phyloP scores from a whole-genome alignment of 345 rosid genomes.

The Syzygium oleosum region DNA sequence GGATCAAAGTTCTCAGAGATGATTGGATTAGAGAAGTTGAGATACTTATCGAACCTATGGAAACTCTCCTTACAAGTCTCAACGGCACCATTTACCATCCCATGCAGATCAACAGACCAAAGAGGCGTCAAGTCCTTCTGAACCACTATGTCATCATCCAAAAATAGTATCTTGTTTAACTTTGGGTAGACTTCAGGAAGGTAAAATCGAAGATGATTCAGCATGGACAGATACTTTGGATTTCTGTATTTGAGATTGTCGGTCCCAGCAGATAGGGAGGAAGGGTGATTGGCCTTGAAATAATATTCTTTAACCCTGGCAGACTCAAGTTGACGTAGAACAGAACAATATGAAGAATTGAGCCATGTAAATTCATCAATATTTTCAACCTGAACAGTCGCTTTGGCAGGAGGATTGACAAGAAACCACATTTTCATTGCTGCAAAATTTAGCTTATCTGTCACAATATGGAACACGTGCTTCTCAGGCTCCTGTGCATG shows the following conservation, averaged over 20 bases:
- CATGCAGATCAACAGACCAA: conserved; percentile 17
- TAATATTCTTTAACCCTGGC: conserved; percentile 15
- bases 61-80: conserved; percentile 18
- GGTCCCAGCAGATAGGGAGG: conserved; percentile 13
- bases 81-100: conserved; percentile 23
- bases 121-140: conserved; percentile 21
- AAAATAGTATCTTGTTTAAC: conserved; percentile 14
- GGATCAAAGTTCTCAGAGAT: conserved; percentile 65
- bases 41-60: conserved; percentile 89
- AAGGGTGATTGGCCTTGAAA: conserved; percentile 17
- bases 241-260: conserved; percentile 21
- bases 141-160: conserved; percentile 22
- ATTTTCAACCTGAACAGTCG: conserved; percentile 15
- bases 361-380: conserved; percentile 20
- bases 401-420: conserved; percentile 11
- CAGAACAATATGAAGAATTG: conserved; percentile 21
- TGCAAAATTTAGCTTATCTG: conserved; percentile 65
- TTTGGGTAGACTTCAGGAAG: conserved; percentile 22
- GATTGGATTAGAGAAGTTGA: conserved; percentile 86
- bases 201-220: conserved; percentile 21
- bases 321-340: conserved; percentile 20
- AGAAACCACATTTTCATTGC: conserved; percentile 52
- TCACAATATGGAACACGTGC: conserved; percentile 90
- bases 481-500: conserved; percentile 70
- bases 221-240: conserved; percentile 21